These are phyloP conservation scores for Gyrodon lividus DNA, from an alignment of 768 basidiomycete species.

Conservation along the genomic window DNA sequence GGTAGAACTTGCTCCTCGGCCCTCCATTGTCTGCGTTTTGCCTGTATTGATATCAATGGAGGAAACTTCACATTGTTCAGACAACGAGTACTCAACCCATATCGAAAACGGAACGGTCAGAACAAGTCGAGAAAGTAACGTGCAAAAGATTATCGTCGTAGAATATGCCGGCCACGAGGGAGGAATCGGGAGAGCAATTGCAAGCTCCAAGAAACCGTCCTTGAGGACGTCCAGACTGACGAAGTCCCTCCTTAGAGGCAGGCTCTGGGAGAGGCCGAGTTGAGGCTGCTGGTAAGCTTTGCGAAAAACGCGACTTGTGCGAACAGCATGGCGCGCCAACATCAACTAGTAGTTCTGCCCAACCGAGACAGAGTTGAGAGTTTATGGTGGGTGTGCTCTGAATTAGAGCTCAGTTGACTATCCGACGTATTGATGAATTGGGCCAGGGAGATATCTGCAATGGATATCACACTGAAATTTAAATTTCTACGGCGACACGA, in stretches of 20 bases:
- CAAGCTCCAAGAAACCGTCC: slow-evolving; percentile 74
- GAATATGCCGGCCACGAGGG: slow-evolving; percentile 69
- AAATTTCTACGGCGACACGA: background rate
- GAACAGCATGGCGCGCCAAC: slow-evolving; percentile 23
- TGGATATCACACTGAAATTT: background rate
- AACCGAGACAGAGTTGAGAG: background rate
- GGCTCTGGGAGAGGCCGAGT: background rate
- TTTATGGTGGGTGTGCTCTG: background rate
- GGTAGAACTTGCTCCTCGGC: slow-evolving; percentile 63
- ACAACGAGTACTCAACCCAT: slow-evolving; percentile 56
- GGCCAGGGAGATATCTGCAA: too few relatives aligned
- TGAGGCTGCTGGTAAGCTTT: slow-evolving; percentile 8
- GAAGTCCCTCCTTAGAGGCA: slow-evolving; percentile 21
- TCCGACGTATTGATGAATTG: too few relatives aligned
- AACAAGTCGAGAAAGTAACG: slow-evolving; percentile 56
- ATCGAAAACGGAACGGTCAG: slow-evolving; percentile 67
- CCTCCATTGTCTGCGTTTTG: slow-evolving; percentile 56
- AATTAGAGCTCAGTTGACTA: background rate
- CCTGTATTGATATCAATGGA: slow-evolving; percentile 39
- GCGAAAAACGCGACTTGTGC: slow-evolving; percentile 9
- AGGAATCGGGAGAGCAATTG: slow-evolving; percentile 71
- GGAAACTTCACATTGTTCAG: slow-evolving; percentile 2
- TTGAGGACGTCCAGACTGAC: slow-evolving; percentile 37
- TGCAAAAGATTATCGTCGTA: slow-evolving; percentile 69
- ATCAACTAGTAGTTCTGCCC: slow-evolving; percentile 12